Base-by-base conservation (phyloP, 2,329 filamentous ascomycete species). In the Alternaria conjuncta region DNA sequence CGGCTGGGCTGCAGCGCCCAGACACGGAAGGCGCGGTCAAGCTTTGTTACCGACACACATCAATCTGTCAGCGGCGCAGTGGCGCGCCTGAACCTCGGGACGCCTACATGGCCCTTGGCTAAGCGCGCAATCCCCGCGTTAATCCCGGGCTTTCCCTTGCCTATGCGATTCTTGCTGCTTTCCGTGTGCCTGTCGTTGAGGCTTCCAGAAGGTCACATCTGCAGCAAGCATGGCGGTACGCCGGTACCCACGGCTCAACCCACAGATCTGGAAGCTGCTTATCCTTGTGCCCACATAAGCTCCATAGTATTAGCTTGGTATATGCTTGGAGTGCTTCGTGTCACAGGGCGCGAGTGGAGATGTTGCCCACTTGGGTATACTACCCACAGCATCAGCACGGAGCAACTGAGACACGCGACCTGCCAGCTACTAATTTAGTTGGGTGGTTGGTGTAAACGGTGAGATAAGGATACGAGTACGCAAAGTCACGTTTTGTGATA, bases 21-120 rank as follows among this genome's bases (percentile, higher is more conserved):
- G 60, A 53, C 49, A 36, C 41, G 57, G 63, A 61, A 63, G 63
- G 63, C 45, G 60, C 60, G 50, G 45, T 36, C 26, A 53, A 57
- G 55, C 50, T 57, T 58, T 58, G 44, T 18, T 44, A 36, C 43
- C 43, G 15, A 26, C 61, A 45, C 44, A 8, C 25, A 30, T 51
- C 25, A 20, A n/a, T 41, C 36, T 59, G 44, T 59, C 49, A 55
- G 43, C 57, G 55, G 49, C 43, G 30, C 30, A 41, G 30, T 53
- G 49, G 49, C 23, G 32, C 41, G 43, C 49, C 30, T 15, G 26
- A 18, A 28, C 23, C 18, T 51, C 32, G 30, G 18, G 41, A 20
- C 11, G 21, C 28, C 28, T 41, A 36, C 30, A 23, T 20, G 53
- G 23, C 44, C 60, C 57, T 50, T 41, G 13, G 21, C 2, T 54